These are phyloP conservation scores for Taiozyma sp. DNA, from an alignment of 1,139 yeast genomes.

Conservation along the genomic window DNA sequence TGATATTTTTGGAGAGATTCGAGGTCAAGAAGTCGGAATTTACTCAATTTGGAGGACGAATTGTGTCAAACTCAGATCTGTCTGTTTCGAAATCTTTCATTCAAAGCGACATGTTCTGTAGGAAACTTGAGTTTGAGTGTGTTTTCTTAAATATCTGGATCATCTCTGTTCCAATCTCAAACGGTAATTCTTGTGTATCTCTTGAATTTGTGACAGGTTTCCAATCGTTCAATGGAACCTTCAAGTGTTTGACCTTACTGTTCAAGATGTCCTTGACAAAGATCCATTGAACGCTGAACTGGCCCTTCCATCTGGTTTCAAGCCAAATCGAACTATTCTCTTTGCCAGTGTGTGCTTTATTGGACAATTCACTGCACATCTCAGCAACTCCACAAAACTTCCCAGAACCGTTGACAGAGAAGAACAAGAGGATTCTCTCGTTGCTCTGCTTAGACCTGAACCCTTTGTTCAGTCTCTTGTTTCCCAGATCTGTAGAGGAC, in stretches of 20 bases:
- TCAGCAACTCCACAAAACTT: slow-evolving; percentile 60
- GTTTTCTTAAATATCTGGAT: slow-evolving; percentile 33
- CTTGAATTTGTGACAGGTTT: slow-evolving; percentile 55
- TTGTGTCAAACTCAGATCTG: neutral
- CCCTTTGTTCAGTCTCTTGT: slow-evolving; percentile 42
- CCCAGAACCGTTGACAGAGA: slow-evolving; percentile 56
- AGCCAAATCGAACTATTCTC: slow-evolving; percentile 38
- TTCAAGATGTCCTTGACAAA: slow-evolving; percentile 46
- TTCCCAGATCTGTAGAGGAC: slow-evolving; percentile 57
- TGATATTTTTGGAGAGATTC: neutral
- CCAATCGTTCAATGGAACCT: slow-evolving; percentile 32
- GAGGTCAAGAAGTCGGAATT: neutral
- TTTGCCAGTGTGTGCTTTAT: slow-evolving; percentile 23
- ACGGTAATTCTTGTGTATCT: slow-evolving; percentile 48
- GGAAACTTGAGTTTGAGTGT: slow-evolving; percentile 14
- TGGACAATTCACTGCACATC: slow-evolving; percentile 36
- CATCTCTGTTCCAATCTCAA: slow-evolving; percentile 42
- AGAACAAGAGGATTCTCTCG: slow-evolving; percentile 39
- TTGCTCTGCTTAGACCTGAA: slow-evolving; percentile 23
- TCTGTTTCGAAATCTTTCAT: neutral
- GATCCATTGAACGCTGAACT: slow-evolving; percentile 50
- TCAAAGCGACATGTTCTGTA: slow-evolving; percentile 5
- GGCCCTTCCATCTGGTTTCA: slow-evolving; percentile 45
- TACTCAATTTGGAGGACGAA: neutral
- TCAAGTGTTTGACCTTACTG: slow-evolving; percentile 38